Conservation (phyloP, 495 filamentous ascomycete species). For the Copromyces sp. region DNA sequence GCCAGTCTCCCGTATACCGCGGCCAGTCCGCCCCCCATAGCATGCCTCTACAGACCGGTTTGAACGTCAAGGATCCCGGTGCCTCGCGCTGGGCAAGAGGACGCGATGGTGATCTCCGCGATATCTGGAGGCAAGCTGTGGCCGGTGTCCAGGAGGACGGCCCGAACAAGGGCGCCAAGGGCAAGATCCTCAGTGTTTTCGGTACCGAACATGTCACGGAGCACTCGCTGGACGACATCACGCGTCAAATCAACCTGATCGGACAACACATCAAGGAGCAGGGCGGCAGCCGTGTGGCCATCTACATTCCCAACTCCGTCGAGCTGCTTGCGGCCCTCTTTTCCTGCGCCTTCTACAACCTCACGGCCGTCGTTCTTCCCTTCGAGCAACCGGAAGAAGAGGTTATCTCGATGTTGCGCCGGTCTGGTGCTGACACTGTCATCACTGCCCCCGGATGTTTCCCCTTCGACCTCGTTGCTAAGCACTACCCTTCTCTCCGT, state of each 20-base stretch:
- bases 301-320: slow-evolving; percentile 89
- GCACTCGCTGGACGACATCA: slow-evolving; percentile 57
- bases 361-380: slow-evolving; percentile 74
- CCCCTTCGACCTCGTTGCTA: slow-evolving; percentile 62
- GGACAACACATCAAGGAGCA: slow-evolving; percentile 60
- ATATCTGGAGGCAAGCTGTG: slow-evolving; percentile 77
- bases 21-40: slow-evolving; percentile 74
- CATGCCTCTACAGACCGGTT: slow-evolving; percentile 67
- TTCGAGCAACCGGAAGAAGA: slow-evolving; percentile 59
- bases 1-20: slow-evolving; percentile 75
- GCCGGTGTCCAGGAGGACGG: slow-evolving; percentile 53
- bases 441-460: slow-evolving; percentile 82
- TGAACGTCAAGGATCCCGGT: slow-evolving; percentile 76
- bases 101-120: slow-evolving; percentile 79
- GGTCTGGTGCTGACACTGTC: slow-evolving; percentile 64
- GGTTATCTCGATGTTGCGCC: slow-evolving; percentile 58
- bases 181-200: slow-evolving; percentile 70
- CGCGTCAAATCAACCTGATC: slow-evolving; percentile 78
- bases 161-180: slow-evolving; percentile 47
- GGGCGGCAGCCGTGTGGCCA: slow-evolving; percentile 66
- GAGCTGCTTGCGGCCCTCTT: slow-evolving; percentile 63
- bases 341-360: slow-evolving; percentile 65
- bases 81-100: slow-evolving; percentile 73
- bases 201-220: slow-evolving; percentile 65
- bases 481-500: slow-evolving; percentile 56